Base-by-base conservation (phyloP, 805 yeast genomes). In the Yarrowia sp. region DNA sequence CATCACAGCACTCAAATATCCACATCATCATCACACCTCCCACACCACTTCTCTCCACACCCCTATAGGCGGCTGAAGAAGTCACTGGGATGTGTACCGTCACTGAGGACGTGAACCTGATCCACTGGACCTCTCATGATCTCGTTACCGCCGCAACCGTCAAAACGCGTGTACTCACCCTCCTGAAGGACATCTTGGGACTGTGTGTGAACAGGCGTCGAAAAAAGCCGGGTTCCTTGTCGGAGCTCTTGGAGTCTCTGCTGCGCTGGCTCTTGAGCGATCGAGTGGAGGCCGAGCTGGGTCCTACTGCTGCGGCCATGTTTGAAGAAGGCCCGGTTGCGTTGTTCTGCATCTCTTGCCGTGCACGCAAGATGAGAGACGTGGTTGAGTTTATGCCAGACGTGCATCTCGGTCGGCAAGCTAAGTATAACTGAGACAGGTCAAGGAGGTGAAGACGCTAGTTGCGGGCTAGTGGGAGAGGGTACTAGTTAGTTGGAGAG, bases 211-310 rank as follows among this genome's bases (percentile, higher is more conserved):
- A 55, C 10, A 55, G 47, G 15, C 63, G 63, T 55, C 63, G 46
- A 30, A 55, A 55, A 42, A 55, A 55, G 39, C 63, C 38, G 30
- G 63, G 63, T 33, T 55, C 63, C 47, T 55, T 55, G 47, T 55
- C 63, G 38, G 63, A 55, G 47, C 44, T 55, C 39, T 55, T 55
- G 39, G 24, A 15, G 24, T 55, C 63, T 55, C 47, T 55, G 47
- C 63, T 55, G 24, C 47, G 63, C 63, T 55, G 63, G 63, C 63
- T 55, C 47, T 33, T 55, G 47, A 55, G 63, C 63, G 63, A 55
- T 6, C 63, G 36, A 24, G 63, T 40, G 39, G 63, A 55, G 10
- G 63, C 38, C 63, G 63, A 55, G 46, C 38, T 40, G 63, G 39
- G 58, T 52, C 58, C 58, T 38, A 20, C 33, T 19, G 19, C 43